phyloP scores from a whole-genome alignment of 306 rosid genomes.

The Quillaja saponaria region DNA sequence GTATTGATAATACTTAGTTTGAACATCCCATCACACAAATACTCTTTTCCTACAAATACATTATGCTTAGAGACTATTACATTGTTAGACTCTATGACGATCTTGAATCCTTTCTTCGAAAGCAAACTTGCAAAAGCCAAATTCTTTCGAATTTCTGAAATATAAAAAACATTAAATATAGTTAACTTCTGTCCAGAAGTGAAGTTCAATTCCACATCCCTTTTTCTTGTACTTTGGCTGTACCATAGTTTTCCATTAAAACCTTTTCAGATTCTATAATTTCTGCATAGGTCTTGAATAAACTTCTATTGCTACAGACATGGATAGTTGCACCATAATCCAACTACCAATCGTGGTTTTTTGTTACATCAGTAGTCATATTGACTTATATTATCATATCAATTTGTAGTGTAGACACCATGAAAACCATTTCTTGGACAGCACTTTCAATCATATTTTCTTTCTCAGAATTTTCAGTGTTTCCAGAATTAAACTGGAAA shows the following conservation, averaged over 20 bases:
- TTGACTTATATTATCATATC: neutral
- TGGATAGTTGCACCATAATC: no score
- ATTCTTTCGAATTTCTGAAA: neutral
- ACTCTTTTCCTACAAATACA: no score
- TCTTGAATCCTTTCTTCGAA: neutral
- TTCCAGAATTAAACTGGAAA: neutral
- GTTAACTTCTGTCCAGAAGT: neutral
- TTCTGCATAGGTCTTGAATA: neutral
- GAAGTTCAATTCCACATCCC: neutral
- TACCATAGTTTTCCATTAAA: no score
- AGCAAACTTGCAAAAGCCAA: neutral
- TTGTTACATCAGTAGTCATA: neutral
- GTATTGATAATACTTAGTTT: neutral
- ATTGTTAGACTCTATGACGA: no score
- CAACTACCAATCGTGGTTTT: neutral
- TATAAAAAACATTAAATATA: neutral
- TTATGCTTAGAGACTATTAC: no score
- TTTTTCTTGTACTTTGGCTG: neutral
- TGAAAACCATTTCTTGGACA: no score
- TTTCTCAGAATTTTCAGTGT: neutral
- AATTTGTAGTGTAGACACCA: no score
- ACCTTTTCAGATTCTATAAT: neutral
- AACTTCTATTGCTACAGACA: no score
- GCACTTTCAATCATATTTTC: neutral
- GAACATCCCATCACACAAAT: no score